Base-by-base conservation (phyloP, 345 rosid genomes). In the Eucalyptus pauciflora region DNA sequence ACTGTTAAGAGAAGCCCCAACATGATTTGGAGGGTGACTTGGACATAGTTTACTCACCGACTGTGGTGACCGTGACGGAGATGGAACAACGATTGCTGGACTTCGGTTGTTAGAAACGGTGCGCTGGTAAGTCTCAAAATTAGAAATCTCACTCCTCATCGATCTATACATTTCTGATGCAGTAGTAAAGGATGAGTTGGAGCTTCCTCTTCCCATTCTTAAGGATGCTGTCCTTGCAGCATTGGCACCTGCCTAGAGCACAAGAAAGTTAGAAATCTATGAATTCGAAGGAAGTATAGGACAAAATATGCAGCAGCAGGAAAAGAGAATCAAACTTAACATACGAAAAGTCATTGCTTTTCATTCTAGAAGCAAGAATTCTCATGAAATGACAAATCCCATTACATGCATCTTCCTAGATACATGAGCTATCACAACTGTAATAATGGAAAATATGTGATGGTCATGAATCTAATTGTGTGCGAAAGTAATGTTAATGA, bases 41-140 rank as follows among this genome's bases (percentile, higher is more conserved):
- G 6, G 17, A 48, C 3, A 51, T 71, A 5, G 50, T 51, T 33
- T 46, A 64, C 89, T 90, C 52, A 90, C 89, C 45, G 14, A 31
- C 88, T 64, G 86, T 22, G 76, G 22, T 83, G 93, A 88, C 86
- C 85, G 92, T 62, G 90, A 85, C 17, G 91, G 93, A 37, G 94
- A 91, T 18, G 95, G 93, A 91, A 90, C 93, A 85, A 94, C 90
- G 33, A 92, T 86, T 13, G 94, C 94, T 27, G 92, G 89, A 87
- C 91, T 94, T 91, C 89, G 89, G 86, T 89, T 92, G 86, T 86
- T 79, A 18, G 94, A 89, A 89, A 88, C 29, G 27, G 79, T 60
- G 24, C 41, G 87, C 51, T 91, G 89, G 50, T 37, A 71, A 86
- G 86, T 67, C 43, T 92, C 92, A 56, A 58, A 15, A 85, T 93